Conservation (phyloP, 106 monocot genomes). For the Triglochin maritima region DNA sequence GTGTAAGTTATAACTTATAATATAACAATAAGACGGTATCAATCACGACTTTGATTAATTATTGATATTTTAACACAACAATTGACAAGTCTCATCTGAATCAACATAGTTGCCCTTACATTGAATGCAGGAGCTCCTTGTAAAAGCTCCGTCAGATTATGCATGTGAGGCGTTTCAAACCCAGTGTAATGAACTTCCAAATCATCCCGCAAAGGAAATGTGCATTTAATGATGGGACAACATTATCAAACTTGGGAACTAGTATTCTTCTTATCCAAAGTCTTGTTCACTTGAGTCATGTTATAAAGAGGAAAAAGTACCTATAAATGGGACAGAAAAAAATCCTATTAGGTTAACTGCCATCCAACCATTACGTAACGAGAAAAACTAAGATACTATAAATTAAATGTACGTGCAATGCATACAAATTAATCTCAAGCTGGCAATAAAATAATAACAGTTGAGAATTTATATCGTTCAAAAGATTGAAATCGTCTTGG, state of each 20-base stretch:
- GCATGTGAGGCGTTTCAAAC: constrained; percentile 65
- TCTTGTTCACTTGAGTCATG: no score
- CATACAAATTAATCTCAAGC: no score
- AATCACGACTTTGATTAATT: background rate
- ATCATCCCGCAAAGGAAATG: constrained; percentile 40
- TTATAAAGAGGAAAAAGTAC: no score
- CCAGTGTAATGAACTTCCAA: constrained; percentile 67
- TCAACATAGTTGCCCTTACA: constrained; percentile 27
- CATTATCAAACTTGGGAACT: no score
- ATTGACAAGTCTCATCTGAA: background rate
- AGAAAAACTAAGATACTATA: no score
- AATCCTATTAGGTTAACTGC: no score
- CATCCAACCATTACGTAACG: no score
- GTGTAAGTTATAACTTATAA: background rate
- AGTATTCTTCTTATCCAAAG: no score
- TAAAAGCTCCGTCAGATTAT: constrained; percentile 83
- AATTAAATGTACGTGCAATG: no score
- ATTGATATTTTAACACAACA: background rate
- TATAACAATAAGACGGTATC: background rate
- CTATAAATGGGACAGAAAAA: no score
- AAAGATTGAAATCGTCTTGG: constrained; percentile 12
- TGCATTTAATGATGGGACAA: background rate
- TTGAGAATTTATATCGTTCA: no score
- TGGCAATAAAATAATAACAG: no score
- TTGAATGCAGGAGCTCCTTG: constrained; percentile 55